Evolutionary conservation across 2,329 filamentous ascomycete genomes (phyloP), one percentile per base, ranked within the genome.

Genomic region (Apiospora phragmitis): DNA sequence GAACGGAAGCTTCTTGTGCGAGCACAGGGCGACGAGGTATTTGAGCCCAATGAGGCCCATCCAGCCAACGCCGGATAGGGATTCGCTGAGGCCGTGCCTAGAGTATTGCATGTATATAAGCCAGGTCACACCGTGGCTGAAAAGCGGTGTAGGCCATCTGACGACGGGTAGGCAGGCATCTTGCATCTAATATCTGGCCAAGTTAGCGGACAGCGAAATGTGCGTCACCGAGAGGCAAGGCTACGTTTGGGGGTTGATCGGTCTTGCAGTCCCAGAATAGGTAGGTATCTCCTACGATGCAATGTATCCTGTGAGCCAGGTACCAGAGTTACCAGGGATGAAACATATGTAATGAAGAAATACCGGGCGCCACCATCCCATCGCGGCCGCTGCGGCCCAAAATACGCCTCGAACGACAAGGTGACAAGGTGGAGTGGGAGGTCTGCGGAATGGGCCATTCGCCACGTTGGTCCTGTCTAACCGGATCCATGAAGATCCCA

Each of bases 91-190:
- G 21, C 2, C 29, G 14, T 38, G 18, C 14, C 32, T 62, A 4
- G 9, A 38, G 14, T 24, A 62, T 62, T 62, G 32, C 55, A 62
- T 38, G 55, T 62, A 38, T 62, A 62, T 38, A n/a, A 38, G 32
- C 55, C 29, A n/a, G 55, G 55, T 62, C 32, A 62, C 55, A 62
- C 55, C 55, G 55, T 62, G 55, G 55, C 55, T 62, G 55, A 62
- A 18, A 38, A 62, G 55, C 55, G 55, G 55, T 62, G 55, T 38
- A 62, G 55, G 18, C 29, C 55, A 21, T 32, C 18, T 38, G 55
- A 62, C 29, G 21, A 38, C 32, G 32, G 55, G 24, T 38, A 35
- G 26, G 18, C 11, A 47, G 43, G 43, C 43, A 14, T n/a, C 35
- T 59, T 38, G 26, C 51, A 59, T 32, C 26, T 32, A n/a, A 21